Conservation (phyloP, 116 monocot species). For the Cymodocea nodosa region DNA sequence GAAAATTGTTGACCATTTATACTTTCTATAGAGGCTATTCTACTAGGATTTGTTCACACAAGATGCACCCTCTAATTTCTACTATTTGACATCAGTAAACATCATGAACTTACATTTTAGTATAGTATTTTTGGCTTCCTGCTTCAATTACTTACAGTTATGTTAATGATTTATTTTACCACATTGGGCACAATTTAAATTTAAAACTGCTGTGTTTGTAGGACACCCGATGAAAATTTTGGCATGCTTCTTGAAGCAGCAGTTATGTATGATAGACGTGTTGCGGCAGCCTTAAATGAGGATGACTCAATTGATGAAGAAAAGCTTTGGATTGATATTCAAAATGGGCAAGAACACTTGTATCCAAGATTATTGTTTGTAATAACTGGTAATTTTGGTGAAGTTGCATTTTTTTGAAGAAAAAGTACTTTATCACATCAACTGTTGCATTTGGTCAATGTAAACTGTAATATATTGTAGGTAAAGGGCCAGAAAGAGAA, state of each 20-base stretch:
- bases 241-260: conserved; percentile 91
- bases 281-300: conserved; percentile 68
- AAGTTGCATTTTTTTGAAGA: neutral
- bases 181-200: too few species aligned
- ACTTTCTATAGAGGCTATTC: too few species aligned
- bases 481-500: conserved; percentile 90
- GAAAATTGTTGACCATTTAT: too few species aligned
- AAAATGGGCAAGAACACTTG: conserved; percentile 34
- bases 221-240: conserved; percentile 99
- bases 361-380: conserved; percentile 82
- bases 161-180: neutral
- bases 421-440: neutral
- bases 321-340: conserved; percentile 52
- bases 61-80: too few species aligned
- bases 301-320: conserved; percentile 63
- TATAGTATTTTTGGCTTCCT: neutral
- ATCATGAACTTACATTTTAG: too few species aligned
- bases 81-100: too few species aligned
- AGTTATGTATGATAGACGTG: conserved; percentile 79
- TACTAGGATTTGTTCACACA: too few species aligned
- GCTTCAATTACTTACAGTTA: too few species aligned
- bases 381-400: conserved; percentile 54
- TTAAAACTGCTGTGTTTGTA: conserved; percentile 12
- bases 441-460: neutral
- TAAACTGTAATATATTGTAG: conserved; percentile 23